Conservation (phyloP, 495 filamentous ascomycete species). For the Talaromyces borbonicus region DNA sequence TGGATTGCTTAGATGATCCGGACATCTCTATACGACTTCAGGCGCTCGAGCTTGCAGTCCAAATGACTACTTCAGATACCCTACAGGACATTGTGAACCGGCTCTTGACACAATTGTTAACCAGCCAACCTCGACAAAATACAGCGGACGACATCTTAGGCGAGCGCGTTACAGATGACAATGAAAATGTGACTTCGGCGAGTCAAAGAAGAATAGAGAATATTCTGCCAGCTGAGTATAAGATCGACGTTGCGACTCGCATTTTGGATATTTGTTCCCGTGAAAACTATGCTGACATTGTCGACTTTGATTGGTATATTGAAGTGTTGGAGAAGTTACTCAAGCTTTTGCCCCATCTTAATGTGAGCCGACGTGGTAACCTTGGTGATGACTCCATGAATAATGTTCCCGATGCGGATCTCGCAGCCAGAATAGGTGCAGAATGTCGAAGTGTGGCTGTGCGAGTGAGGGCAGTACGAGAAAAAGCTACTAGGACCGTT, state of each 20-base stretch:
- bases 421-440: conserved; percentile 64
- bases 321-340: conserved; percentile 74
- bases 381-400: conserved; percentile 12
- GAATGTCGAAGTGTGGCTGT: conserved; percentile 85
- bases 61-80: conserved; percentile 83
- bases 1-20: conserved; percentile 87
- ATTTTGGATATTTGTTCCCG: conserved; percentile 88
- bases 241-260: conserved; percentile 61
- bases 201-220: conserved; percentile 13
- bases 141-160: not conserved
- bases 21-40: conserved; percentile 95
- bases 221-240: conserved; percentile 71
- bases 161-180: not conserved
- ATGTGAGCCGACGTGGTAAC: conserved; percentile 11
- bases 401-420: conserved; percentile 14
- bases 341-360: conserved; percentile 45
- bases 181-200: not conserved
- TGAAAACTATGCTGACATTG: conserved; percentile 73
- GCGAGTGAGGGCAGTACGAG: conserved; percentile 73
- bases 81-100: conserved; percentile 74
- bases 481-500: conserved; percentile 71
- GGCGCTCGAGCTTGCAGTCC: conserved; percentile 80
- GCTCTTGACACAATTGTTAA: conserved; percentile 70
- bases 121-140: conserved; percentile 25
- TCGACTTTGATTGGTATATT: conserved; percentile 96